Conservation (phyloP, 2,329 filamentous ascomycete genomes). For the Colletotrichum musae region DNA sequence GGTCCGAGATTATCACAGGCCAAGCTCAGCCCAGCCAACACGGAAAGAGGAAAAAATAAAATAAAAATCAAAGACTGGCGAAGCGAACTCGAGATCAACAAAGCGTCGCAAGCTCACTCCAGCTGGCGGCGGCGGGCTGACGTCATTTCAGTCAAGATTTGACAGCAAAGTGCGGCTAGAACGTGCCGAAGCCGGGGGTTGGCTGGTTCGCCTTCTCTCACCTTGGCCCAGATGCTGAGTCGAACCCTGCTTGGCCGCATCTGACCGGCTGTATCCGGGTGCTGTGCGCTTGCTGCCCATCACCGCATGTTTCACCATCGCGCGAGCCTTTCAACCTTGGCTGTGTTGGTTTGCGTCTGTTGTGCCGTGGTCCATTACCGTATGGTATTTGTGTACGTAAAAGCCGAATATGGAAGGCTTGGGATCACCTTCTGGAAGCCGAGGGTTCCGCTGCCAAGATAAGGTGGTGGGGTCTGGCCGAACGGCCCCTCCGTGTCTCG, state of each 20-base stretch:
- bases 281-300: not conserved
- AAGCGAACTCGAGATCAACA: slow-evolving; percentile 26
- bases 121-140: slow-evolving; percentile 22
- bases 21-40: not conserved
- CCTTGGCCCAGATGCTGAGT: not conserved
- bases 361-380: no score
- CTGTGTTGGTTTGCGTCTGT: not conserved
- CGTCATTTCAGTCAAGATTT: slow-evolving; percentile 29
- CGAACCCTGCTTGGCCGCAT: slow-evolving; percentile 25
- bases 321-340: slow-evolving; percentile 30
- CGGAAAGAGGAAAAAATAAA: no score
- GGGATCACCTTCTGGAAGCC: slow-evolving; percentile 6
- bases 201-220: not conserved
- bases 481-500: slow-evolving; percentile 19
- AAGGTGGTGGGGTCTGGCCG: not conserved
- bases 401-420: slow-evolving; percentile 10
- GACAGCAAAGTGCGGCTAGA: slow-evolving; percentile 27
- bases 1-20: slow-evolving; percentile 32
- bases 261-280: slow-evolving; percentile 24
- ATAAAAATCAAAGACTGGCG: not conserved
- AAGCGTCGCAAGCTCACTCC: slow-evolving; percentile 37
- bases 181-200: slow-evolving; percentile 32
- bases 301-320: slow-evolving; percentile 36
- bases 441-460: slow-evolving; percentile 27
- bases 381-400: slow-evolving; percentile 13